Conservation (phyloP, 2,329 filamentous ascomycete species). For the Chaetomium olivaceum region DNA sequence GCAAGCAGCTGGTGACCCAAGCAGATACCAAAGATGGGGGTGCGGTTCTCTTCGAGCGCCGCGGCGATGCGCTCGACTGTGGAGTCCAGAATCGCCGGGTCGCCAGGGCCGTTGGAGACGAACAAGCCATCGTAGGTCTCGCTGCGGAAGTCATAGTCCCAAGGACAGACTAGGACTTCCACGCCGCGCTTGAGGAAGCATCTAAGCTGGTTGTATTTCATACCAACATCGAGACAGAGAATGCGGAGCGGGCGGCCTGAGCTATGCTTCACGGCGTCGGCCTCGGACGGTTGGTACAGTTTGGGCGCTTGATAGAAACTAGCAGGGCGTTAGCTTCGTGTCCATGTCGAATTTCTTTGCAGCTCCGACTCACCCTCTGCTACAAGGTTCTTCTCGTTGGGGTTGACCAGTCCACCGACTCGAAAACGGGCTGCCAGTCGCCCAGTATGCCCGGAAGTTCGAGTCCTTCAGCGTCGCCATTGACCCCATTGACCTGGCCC, state of each 20-base stretch:
- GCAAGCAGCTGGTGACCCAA: constrained; percentile 81
- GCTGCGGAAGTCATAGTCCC: constrained; percentile 89
- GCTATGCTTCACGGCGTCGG: constrained; percentile 76
- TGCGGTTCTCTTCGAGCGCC: constrained; percentile 55
- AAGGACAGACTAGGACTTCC: constrained; percentile 91
- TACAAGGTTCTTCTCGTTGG: constrained; percentile 89
- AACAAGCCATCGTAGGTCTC: constrained; percentile 95
- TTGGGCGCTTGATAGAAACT: constrained; percentile 92
- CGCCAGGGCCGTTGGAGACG: constrained; percentile 95
- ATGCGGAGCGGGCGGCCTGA: constrained; percentile 86
- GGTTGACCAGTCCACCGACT: constrained; percentile 83
- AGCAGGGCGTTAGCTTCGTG: constrained; percentile 43
- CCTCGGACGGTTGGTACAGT: constrained; percentile 71
- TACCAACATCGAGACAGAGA: constrained; percentile 90
- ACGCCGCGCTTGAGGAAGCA: constrained; percentile 90
- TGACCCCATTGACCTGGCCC: constrained; percentile 46
- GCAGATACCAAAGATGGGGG: constrained; percentile 70
- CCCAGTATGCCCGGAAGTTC: constrained; percentile 43
- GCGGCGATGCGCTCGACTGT: constrained; percentile 79
- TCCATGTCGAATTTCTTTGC: constrained; percentile 17
- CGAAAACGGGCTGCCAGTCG: constrained; percentile 63
- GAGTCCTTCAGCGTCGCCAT: constrained; percentile 42
- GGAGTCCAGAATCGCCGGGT: constrained; percentile 79
- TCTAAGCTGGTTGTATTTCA: constrained; percentile 97
- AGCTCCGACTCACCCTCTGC: constrained; percentile 73